A percentile compares a stretch with the other conserved stretches of the same genome.
Conservation (phyloP, 2,329 filamentous ascomycete species). For the Trematosphaeria pertusa region DNA sequence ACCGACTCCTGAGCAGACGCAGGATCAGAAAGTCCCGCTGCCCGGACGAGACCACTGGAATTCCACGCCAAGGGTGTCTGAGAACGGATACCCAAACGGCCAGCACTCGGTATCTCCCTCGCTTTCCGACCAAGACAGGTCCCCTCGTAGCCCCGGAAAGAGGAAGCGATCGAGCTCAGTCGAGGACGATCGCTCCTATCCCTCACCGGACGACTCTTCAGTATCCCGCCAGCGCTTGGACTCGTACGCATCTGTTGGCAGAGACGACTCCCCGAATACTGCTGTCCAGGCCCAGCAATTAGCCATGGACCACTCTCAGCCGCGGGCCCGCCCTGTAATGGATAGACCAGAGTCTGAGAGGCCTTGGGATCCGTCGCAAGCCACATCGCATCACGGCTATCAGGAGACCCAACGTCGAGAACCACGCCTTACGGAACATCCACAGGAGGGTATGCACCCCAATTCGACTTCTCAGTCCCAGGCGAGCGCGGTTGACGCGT, state of each 20-base stretch:
- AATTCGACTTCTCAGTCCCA: conserved; percentile 17
- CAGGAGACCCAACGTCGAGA: conserved; percentile 37
- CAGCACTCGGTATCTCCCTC: conserved; percentile 33
- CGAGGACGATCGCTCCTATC: conserved; percentile 45
- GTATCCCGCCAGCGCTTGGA: conserved; percentile 45
- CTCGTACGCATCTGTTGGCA: conserved; percentile 49
- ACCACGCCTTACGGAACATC: conserved; percentile 26
- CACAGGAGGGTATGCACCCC: conserved; percentile 16
- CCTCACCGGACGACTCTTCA: conserved; percentile 40
- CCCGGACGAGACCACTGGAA: conserved; percentile 27
- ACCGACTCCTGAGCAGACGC: conserved; percentile 15
- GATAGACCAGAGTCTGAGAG: conserved; percentile 34
- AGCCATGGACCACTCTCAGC: conserved; percentile 31
- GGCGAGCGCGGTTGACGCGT: conserved; percentile 17
- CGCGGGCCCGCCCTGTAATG: conserved; percentile 35
- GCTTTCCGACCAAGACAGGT: conserved; percentile 24
- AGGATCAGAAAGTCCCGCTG: conserved; percentile 28
- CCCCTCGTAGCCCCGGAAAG: conserved; percentile 54
- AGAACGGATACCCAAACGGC: conserved; percentile 20
- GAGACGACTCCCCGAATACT: conserved; percentile 23
- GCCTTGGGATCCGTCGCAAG: conserved; percentile 38
- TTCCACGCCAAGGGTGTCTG: conserved; percentile 19
- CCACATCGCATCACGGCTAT: conserved; percentile 28
- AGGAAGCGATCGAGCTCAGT: conserved; percentile 72
- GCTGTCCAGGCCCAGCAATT: conserved; percentile 18